Conservation (phyloP, 2,329 filamentous ascomycete genomes). For the Hymenoscyphus infarciens region DNA sequence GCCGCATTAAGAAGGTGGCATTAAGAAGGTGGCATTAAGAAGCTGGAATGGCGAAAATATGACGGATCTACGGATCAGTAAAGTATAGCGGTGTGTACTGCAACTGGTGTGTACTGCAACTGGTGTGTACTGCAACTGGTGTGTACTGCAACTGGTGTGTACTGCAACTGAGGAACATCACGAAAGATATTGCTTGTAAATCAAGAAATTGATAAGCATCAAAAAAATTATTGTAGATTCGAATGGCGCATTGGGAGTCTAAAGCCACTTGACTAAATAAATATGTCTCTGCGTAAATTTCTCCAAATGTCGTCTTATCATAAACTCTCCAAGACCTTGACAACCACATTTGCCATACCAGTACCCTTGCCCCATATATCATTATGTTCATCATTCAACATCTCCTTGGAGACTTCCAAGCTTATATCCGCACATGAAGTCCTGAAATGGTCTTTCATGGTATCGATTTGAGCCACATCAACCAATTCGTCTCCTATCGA, state of each 20-base stretch:
- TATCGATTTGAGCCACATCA: slow-evolving; percentile 30
- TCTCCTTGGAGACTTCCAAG: slow-evolving; percentile 20
- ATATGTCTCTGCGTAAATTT: neutral
- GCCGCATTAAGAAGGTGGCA: neutral
- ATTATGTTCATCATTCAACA: slow-evolving; percentile 57
- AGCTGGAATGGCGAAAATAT: neutral
- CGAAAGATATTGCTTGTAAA: neutral
- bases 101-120: no score
- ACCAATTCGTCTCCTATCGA: slow-evolving; percentile 44
- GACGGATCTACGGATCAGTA: neutral
- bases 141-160: no score
- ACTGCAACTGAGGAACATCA: neutral
- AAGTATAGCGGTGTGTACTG: neutral
- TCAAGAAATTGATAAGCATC: neutral
- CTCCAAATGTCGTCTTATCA: neutral
- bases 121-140: no score
- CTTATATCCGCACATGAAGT: slow-evolving; percentile 19
- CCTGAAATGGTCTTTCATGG: slow-evolving; percentile 13
- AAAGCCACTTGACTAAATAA: neutral
- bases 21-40: no score
- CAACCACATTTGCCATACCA: slow-evolving; percentile 43
- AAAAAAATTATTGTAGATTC: neutral
- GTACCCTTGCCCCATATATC: slow-evolving; percentile 58
- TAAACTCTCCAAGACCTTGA: slow-evolving; percentile 32
- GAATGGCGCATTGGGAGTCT: neutral